Conservation (phyloP, 164 flowering plant genomes). For the Magnolia kwangsiensis region DNA sequence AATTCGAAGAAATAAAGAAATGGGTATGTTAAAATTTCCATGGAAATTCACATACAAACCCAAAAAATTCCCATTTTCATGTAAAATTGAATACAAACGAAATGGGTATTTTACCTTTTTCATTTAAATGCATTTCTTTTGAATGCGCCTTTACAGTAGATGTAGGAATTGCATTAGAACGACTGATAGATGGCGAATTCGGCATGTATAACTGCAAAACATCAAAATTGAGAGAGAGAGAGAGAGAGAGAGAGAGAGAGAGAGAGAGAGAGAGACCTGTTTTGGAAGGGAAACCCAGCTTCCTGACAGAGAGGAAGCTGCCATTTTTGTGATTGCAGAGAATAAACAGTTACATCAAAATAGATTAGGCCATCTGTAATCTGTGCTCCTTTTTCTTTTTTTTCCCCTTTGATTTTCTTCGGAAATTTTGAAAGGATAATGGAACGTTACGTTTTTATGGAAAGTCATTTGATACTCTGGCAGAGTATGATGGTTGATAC, state of each 20-base stretch:
- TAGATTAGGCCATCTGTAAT: not conserved
- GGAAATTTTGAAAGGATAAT: not conserved
- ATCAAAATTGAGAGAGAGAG: not conserved
- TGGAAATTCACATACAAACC: too few relatives aligned
- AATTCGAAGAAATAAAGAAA: too few relatives aligned
- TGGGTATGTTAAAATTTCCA: too few relatives aligned
- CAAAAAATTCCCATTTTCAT: too few relatives aligned
- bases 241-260: too few relatives aligned
- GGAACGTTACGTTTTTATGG: not conserved
- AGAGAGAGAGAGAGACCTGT: conserved; percentile 4
- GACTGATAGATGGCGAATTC: conserved; percentile 12
- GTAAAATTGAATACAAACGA: not conserved
- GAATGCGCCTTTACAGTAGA: conserved; percentile 22
- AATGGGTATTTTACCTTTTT: conserved; percentile 30
- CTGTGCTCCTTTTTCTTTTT: not conserved
- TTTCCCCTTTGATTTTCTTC: not conserved
- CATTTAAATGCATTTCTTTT: conserved; percentile 20
- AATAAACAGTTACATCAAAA: not conserved
- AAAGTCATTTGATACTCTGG: not conserved
- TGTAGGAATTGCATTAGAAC: conserved; percentile 16
- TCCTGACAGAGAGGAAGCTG: conserved; percentile 12
- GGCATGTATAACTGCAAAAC: conserved; percentile 23
- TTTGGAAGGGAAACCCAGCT: conserved; percentile 4
- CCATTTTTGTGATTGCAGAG: conserved; percentile 23
- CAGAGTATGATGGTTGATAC: not conserved